Evolutionary conservation across 805 yeast genomes (phyloP), one percentile per base, ranked within the genome.

Genomic region (Wickerhamiella australiensis): DNA sequence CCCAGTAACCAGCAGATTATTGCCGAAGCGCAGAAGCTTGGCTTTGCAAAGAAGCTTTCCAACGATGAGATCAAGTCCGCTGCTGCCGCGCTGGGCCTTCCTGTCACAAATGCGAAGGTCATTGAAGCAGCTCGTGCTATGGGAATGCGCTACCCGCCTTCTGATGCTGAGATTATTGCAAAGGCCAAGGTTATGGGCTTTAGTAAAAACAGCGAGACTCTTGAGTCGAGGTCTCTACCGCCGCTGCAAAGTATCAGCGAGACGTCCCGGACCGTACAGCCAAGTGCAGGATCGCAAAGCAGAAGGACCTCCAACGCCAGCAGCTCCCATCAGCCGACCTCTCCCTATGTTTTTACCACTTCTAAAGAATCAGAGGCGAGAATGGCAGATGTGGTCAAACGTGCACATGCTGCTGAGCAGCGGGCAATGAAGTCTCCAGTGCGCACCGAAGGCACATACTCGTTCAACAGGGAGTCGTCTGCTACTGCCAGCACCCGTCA

Each of bases 21-120:
- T 1, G 21, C 52, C 17, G 57, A 57, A 31, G 67, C 65, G 18
- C 33, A 43, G 18, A 23, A 38, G 7, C 26, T 33, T 9, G 60
- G 56, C 2, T 49, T 58, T 20, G 25, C 35, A 12, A 26, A 41
- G 25, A n/a, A 21, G 9, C 35, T 20, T 3, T 15, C 43, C 18
- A 27, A 56, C 5, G 46, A 21, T 13, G 52, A 56, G 8, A 25
- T 55, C 15, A 7, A 33, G 21, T 15, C 12, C 1, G 18, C 21
- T 9, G 57, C 58, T 11, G 31, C 40, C n/a, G 40, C 20, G 3
- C 42, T 54, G 1, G 59, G 46, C 1, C 11, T 47, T 5, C 52
- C 47, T 49, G 52, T 53, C 22, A 36, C 53, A 22, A 42, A 49
- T 11, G 52, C 48, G 4, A 54, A 57, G 41, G 25, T 59, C 7